Percentiles rank a stretch among this genome's conserved stretches.
phyloP scores from a whole-genome alignment of 768 basidiomycete genomes.

The Erythrobasidium yunnanense region DNA sequence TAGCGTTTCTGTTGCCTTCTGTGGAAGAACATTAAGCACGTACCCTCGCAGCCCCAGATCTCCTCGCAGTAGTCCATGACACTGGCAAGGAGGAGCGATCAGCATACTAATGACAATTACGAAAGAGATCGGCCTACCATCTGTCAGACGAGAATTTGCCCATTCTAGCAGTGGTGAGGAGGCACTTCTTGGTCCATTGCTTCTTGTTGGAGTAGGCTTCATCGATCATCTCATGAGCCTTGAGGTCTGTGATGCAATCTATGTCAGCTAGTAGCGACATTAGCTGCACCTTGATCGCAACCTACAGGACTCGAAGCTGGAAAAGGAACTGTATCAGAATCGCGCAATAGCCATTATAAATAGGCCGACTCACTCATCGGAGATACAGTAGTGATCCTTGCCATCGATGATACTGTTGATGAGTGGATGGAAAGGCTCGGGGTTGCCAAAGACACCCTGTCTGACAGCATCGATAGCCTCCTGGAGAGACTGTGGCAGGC shows the following conservation, averaged over 20 bases:
- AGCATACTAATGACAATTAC: background rate
- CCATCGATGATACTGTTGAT: slow-evolving; percentile 34
- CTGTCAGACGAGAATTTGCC: slow-evolving; percentile 94
- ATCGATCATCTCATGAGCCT: slow-evolving; percentile 75
- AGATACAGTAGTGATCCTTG: slow-evolving; percentile 37
- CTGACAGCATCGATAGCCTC: slow-evolving; percentile 66
- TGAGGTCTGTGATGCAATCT: slow-evolving; percentile 52
- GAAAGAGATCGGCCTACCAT: slow-evolving; percentile 67
- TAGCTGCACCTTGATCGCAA: slow-evolving; percentile 37
- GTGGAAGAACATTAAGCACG: no score
- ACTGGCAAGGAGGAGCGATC: background rate
- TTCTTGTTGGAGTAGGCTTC: slow-evolving; percentile 70
- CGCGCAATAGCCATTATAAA: background rate
- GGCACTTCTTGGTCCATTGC: slow-evolving; percentile 86
- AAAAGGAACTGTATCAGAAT: background rate
- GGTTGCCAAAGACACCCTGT: slow-evolving; percentile 68
- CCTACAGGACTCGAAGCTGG: slow-evolving; percentile 48
- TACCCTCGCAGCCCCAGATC: slow-evolving; percentile 18
- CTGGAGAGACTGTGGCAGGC: slow-evolving; percentile 54
- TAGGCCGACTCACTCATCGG: slow-evolving; percentile 26
- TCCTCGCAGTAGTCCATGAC: slow-evolving; percentile 22
- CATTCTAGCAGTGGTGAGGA: slow-evolving; percentile 53
- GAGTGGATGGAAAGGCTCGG: slow-evolving; percentile 66
- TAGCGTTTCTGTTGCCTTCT: no score
- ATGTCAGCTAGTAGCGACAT: background rate